Evolutionary conservation across 2,329 filamentous ascomycete species (phyloP).

Genomic region (Botrytis fabae): DNA sequence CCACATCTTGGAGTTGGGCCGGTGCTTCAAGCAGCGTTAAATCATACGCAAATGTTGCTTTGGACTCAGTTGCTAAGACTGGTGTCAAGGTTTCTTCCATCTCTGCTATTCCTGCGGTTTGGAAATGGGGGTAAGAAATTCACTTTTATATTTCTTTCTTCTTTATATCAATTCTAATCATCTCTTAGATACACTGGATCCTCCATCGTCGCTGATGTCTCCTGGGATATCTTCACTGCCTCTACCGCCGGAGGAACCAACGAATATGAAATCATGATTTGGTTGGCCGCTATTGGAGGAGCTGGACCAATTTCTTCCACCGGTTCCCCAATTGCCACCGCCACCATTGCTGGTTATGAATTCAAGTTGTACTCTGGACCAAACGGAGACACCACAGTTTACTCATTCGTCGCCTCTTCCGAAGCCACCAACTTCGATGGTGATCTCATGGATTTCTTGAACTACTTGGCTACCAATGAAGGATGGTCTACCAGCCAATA

Average conservation of each 20-base stretch:
- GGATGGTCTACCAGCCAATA: constrained; percentile 52
- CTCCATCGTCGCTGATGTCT: constrained; percentile 56
- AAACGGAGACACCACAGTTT: constrained; percentile 61
- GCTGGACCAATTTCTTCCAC: constrained; percentile 57
- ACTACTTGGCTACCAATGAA: constrained; percentile 53
- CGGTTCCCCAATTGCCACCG: constrained; percentile 53
- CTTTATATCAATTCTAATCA: background rate
- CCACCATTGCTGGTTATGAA: constrained; percentile 52
- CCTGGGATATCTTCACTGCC: constrained; percentile 62
- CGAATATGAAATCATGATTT: constrained; percentile 67
- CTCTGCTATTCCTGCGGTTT: constrained; percentile 42
- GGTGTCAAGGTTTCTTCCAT: constrained; percentile 41
- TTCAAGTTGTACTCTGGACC: constrained; percentile 61
- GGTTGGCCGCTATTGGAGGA: constrained; percentile 57
- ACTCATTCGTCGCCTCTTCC: constrained; percentile 55
- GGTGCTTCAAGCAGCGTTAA: constrained; percentile 44
- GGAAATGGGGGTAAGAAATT: constrained; percentile 43
- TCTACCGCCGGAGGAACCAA: constrained; percentile 47
- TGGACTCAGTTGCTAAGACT: constrained; percentile 42
- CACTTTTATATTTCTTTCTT: too few species aligned
- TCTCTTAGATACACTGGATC: constrained; percentile 48
- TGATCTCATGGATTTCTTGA: constrained; percentile 58
- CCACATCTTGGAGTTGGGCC: constrained; percentile 45
- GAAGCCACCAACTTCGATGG: constrained; percentile 53
- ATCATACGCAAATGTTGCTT: constrained; percentile 45